Percentiles rank a stretch among this genome's conserved stretches.
These are phyloP conservation scores for Acacia concinna DNA, from an alignment of 331 rosid species.

Conservation along the genomic window DNA sequence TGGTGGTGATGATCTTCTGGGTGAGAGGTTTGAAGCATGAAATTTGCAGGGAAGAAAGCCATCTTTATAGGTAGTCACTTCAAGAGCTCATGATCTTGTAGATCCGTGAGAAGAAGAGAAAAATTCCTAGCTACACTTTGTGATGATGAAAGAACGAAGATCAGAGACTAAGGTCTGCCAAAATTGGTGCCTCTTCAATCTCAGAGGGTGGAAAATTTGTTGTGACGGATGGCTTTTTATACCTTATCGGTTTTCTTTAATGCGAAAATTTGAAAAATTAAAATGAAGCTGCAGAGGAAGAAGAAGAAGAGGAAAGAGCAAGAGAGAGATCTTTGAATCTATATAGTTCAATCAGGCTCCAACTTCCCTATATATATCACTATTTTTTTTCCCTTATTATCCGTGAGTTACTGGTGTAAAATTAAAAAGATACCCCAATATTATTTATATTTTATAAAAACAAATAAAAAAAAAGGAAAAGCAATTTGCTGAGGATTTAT, in stretches of 20 bases:
- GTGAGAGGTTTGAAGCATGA: constrained; percentile 84
- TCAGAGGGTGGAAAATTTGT: constrained; percentile 45
- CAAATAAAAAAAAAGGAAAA: not conserved
- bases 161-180: constrained; percentile 30
- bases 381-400: not conserved
- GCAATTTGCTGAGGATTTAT: constrained; percentile 22
- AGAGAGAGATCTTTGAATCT: constrained; percentile 38
- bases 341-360: constrained; percentile 29
- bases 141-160: constrained; percentile 30
- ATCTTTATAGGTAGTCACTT: constrained; percentile 44
- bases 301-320: constrained; percentile 11
- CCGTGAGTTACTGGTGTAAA: constrained; percentile 21
- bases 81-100: constrained; percentile 39
- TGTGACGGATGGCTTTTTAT: constrained; percentile 42
- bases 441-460: not conserved
- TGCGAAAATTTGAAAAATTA: constrained; percentile 35
- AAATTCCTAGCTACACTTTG: not conserved
- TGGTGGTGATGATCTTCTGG: constrained; percentile 59
- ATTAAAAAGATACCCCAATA: not conserved
- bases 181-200: constrained; percentile 33
- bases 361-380: constrained; percentile 47
- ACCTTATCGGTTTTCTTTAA: constrained; percentile 52
- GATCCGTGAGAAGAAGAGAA: constrained; percentile 22
- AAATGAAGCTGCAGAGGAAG: constrained; percentile 2
- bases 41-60: constrained; percentile 88